Conservation (phyloP, 2,329 filamentous ascomycete genomes). For the Akanthomyces uredinophilus region DNA sequence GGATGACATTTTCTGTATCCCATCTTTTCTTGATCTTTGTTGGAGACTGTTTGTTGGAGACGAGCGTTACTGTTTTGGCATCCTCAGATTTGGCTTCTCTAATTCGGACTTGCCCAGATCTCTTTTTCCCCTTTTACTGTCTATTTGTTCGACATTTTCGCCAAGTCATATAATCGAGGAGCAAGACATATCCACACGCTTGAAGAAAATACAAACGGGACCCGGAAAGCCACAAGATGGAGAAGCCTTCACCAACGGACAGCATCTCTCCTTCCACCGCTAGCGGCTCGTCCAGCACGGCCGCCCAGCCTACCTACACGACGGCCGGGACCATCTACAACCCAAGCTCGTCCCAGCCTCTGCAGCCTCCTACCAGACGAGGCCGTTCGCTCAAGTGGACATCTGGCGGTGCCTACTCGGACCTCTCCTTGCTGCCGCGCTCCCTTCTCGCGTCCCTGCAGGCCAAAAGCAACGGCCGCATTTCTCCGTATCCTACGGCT, state of each 20-base stretch:
- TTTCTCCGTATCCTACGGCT: conserved; percentile 22
- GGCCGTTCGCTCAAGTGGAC: conserved; percentile 42
- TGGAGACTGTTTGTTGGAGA: conserved; percentile 6
- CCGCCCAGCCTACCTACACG: conserved; percentile 43
- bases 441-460: conserved; percentile 32
- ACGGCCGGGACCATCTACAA: conserved; percentile 54
- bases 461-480: conserved; percentile 24
- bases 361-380: conserved; percentile 48
- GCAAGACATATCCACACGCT: conserved; percentile 6
- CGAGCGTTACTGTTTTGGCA: conserved; percentile 5
- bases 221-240: conserved; percentile 25
- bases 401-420: conserved; percentile 24
- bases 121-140: background rate
- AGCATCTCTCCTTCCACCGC: conserved; percentile 21
- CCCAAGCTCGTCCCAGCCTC: conserved; percentile 38
- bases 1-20: background rate
- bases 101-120: conserved; percentile 11
- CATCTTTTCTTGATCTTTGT: conserved; percentile 4
- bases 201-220: conserved; percentile 7
- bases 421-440: conserved; percentile 34
- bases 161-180: conserved; percentile 8
- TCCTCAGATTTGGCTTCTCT: background rate
- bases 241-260: conserved; percentile 23
- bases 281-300: conserved; percentile 19
- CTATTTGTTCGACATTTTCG: conserved; percentile 10